Base-by-base conservation (phyloP, 2,329 filamentous ascomycete genomes). In the Ophiostoma tasmaniense region DNA sequence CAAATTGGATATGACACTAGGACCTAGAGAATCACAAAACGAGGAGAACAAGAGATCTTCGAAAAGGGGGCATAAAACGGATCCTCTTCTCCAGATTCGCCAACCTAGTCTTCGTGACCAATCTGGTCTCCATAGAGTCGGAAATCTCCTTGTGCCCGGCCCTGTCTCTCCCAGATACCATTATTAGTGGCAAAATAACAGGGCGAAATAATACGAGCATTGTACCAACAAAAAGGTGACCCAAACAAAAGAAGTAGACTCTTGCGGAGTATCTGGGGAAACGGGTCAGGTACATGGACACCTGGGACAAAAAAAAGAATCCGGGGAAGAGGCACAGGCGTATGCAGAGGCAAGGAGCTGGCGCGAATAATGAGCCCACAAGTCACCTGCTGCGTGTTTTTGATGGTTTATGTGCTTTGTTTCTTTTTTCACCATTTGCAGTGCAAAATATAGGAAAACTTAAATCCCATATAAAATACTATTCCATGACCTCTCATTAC, bases 71-170 rank as follows among this genome's bases (percentile, higher is more conserved):
- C 6, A 64, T 37, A 2, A 20, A 64, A 22, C 1, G 20, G 17
- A 62, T 35, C 61, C 61, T 64, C 25, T 61, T 61, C 55, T 30
- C 55, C 55, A 61, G 55, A 61, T n/a, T 59, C 52, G 52, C 22
- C 52, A 25, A 22, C n/a, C 50, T 55, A 2, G 11, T 17, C 8
- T 22, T 25, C 22, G 22, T 55, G 22, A 11, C 50, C 11, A 22
- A 4, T 10, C n/a, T 25, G 50, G 50, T 28, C 20, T 45, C 42
- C 42, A 28, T 55, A 11, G 10, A 55, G 50, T 25, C 55, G 25
- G 11, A 17, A 11, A 52, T 39, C 55, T 67, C 64, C 37, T 55
- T 55, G 30, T 64, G 42, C 42, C 68, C 64, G 64, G 37, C 6
- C 33, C 61, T 22, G 30, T 61, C 64, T 14, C 14, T 37, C 52